Conservation (phyloP, 306 rosid genomes). For the Gillenia trifoliata region DNA sequence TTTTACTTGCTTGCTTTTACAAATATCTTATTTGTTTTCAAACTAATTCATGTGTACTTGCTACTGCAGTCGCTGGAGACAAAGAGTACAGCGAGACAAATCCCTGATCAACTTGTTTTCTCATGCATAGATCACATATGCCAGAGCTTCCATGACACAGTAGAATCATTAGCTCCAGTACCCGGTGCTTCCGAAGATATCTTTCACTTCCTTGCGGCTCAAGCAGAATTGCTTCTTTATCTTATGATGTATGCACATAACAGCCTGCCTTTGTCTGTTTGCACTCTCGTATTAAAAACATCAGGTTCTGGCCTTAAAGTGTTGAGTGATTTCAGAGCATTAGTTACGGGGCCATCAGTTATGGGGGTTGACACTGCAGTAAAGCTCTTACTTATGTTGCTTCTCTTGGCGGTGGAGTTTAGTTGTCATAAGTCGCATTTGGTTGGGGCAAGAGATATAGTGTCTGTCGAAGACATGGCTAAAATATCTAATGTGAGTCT, state of each 20-base stretch:
- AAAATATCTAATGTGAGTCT: constrained; percentile 60
- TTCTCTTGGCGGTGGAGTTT: constrained; percentile 66
- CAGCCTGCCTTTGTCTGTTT: constrained; percentile 38
- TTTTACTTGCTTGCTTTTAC: background rate
- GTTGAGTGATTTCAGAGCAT: constrained; percentile 49
- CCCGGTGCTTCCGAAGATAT: constrained; percentile 51
- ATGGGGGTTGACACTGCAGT: constrained; percentile 41
- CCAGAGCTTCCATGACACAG: constrained; percentile 48
- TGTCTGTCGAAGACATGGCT: constrained; percentile 50
- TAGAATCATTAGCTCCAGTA: constrained; percentile 53
- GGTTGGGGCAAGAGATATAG: constrained; percentile 29
- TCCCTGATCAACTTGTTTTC: constrained; percentile 40
- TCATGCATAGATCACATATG: constrained; percentile 61
- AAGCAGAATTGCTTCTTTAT: constrained; percentile 60
- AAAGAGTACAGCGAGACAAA: constrained; percentile 26
- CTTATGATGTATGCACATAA: constrained; percentile 51
- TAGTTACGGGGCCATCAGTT: constrained; percentile 40
- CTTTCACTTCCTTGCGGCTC: constrained; percentile 62
- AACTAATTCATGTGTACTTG: background rate
- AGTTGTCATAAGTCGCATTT: constrained; percentile 33
- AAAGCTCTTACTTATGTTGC: constrained; percentile 54
- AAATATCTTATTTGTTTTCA: constrained; percentile 4
- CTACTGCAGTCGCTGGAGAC: constrained; percentile 51
- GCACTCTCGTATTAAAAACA: constrained; percentile 55
- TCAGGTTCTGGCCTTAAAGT: constrained; percentile 63